These are phyloP conservation scores for Oldenlandia corymbosa DNA, from an alignment of 257 asterid species.

Conservation along the genomic window DNA sequence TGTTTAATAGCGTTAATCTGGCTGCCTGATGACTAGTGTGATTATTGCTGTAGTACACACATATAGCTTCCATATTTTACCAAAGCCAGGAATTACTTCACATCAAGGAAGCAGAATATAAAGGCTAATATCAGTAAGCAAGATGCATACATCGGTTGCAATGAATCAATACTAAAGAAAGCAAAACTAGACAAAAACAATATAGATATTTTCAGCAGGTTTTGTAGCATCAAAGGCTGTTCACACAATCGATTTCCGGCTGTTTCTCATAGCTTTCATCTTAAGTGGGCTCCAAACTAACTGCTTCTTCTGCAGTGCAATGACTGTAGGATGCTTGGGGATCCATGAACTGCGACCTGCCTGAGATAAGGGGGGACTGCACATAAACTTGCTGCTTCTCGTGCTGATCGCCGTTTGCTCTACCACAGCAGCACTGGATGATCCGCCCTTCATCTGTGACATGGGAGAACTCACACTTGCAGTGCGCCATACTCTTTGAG, in stretches of 20 bases:
- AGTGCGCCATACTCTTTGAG: constrained; percentile 61
- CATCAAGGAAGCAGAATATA: no score
- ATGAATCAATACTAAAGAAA: no score
- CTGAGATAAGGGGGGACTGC: constrained; percentile 46
- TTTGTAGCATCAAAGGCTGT: no score
- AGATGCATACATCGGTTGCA: no score
- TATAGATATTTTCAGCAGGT: no score
- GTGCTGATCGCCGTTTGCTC: constrained; percentile 52
- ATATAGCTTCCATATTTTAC: no score
- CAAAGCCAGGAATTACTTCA: no score
- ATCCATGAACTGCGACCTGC: constrained; percentile 42
- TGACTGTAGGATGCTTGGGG: constrained; percentile 43
- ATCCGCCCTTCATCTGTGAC: constrained; percentile 38
- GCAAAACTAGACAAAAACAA: no score
- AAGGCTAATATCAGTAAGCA: no score
- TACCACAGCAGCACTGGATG: constrained; percentile 10
- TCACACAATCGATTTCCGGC: constrained; percentile 35
- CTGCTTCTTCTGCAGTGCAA: constrained; percentile 36
- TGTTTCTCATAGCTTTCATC: constrained; percentile 26
- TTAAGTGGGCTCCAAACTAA: constrained; percentile 43
- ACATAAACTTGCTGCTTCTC: constrained; percentile 52
- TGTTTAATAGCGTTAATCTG: no score
- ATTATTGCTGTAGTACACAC: no score
- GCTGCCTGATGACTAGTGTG: no score
- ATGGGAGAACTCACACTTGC: constrained; percentile 62